Base-by-base conservation (phyloP, 257 asterid species). In the Solanum chilense region DNA sequence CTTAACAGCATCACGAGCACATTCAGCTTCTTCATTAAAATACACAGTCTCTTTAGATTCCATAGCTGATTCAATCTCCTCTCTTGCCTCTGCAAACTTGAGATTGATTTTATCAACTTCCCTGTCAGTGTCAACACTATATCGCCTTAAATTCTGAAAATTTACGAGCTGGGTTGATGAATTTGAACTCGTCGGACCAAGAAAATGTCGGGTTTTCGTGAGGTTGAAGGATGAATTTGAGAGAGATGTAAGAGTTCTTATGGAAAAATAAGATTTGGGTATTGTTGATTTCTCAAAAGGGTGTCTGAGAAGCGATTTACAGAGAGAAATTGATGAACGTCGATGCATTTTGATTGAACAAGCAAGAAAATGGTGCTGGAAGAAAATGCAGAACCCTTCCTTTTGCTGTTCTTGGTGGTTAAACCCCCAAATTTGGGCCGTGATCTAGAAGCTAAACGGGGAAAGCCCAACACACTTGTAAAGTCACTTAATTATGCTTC, bases 51-150 rank as follows among this genome's bases (percentile, higher is more conserved):
- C 99, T 62, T 97, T 96, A 11, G 99, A 95, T 25, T 96, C 99
- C 99, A 97, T 83, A 15, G 99, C 99, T 66, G 97, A 89, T 29
- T 97, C 99, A 84, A 97, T 93, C 94, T 97, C 99, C 92, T 97
- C 99, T 84, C 99, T 92, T 15, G 99, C 99, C 92, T 96, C 99
- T n/a, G 97, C 97, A 85, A 97, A 97, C 91, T 96, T 97, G 90
- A 93, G 93, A 92, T 97, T 97, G 47, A 97, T 97, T 66, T 66
- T 82, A 77, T 97, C 99, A 87, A 96, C 98, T 90, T 90, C 98
- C 83, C 83, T 92, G 85, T 94, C 95, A 47, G 88, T 90, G 47
- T 93, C 94, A 18, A 37, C 97, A 62, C 96, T 93, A 92, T 91
- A 95, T 16, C 87, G 90, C 84, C 98, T 89, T 13, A 69, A 23